Evolutionary conservation across 345 rosid species (phyloP), one percentile per base, ranked within the genome.

Genomic region (Arabidopsis thaliana): DNA sequence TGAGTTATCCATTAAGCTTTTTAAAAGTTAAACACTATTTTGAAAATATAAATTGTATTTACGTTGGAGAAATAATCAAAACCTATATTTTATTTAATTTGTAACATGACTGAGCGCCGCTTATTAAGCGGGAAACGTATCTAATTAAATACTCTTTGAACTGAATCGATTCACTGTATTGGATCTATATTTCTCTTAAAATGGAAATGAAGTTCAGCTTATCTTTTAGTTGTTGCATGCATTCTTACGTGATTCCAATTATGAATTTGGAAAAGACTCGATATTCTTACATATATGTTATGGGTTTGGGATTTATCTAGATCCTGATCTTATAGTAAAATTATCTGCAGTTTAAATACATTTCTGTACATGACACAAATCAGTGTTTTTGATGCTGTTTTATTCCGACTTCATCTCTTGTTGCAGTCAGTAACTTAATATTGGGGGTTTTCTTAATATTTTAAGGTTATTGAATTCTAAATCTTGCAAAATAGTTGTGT

Each of bases 1-100:
- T 53, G 70, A 69, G 70, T 62, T 53, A 76, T 76, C 80, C 80
- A 76, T 60, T 75, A 67, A 66, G 20, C 53, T 25, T 61, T 13
- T 9, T 4, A 58, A 58, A 59, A 8, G 37, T 48, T 16, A 16
- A 65, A 11, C 8, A 37, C 28, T 24, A 46, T 23, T 14, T 32
- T 42, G 14, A 22, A 22, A 22, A 42, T 23, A 73, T 16, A 11
- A n/a, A 24, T 3, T 32, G 56, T 55, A 52, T 64, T 58, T 33
- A 8, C 36, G 24, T 30, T 50, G 24, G 38, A 48, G 38, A 48
- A 58, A 45, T 63, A 32, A 55, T 14, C 4, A 46, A 12, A 57
- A 4, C 13, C 1, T 23, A 1, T 44, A 4, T 44, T 57, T 44
- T 23, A 1, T 57, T 44, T 23, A 1, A 1, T 37, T 24, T 20